phyloP scores from a whole-genome alignment of 495 filamentous ascomycete species.

The Lasiosphaeriaceae sp. region DNA sequence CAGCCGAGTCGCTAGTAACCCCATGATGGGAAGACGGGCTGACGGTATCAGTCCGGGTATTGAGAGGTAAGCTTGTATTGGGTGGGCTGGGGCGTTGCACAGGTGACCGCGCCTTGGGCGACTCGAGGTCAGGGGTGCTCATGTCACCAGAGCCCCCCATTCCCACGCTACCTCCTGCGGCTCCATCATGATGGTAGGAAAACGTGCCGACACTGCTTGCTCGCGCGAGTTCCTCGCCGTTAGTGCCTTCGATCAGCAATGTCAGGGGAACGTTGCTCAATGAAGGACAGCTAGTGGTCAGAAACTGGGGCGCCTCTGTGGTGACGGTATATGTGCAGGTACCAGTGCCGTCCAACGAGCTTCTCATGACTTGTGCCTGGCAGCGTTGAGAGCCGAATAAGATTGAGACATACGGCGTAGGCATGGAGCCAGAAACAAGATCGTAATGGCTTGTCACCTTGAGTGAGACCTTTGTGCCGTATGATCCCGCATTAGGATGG shows the following conservation, averaged over 20 bases:
- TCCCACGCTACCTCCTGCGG: slow-evolving; percentile 25
- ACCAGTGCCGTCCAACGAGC: slow-evolving; percentile 53
- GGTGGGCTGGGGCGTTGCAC: slow-evolving; percentile 37
- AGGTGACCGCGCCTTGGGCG: slow-evolving; percentile 44
- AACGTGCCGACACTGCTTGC: slow-evolving; percentile 69
- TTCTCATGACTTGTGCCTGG: slow-evolving; percentile 57
- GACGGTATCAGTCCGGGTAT: slow-evolving; percentile 18
- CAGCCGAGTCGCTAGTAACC: slow-evolving; percentile 27
- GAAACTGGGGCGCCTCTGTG: slow-evolving; percentile 67
- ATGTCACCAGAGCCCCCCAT: slow-evolving; percentile 30
- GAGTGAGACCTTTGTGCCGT: slow-evolving; percentile 66
- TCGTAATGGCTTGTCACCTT: slow-evolving; percentile 74
- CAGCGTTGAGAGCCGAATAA: slow-evolving; percentile 72
- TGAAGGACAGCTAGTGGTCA: slow-evolving; percentile 60
- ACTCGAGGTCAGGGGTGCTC: slow-evolving; percentile 42
- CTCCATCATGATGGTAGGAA: slow-evolving; percentile 54
- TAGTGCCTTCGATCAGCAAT: slow-evolving; percentile 64
- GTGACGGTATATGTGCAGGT: slow-evolving; percentile 67
- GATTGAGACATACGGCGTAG: slow-evolving; percentile 56
- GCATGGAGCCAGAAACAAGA: slow-evolving; percentile 41
- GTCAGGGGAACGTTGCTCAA: slow-evolving; percentile 65
- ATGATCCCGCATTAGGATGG: slow-evolving; percentile 60
- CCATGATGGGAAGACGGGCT: slow-evolving; percentile 27
- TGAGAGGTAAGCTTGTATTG: slow-evolving; percentile 26
- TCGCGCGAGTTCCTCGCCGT: slow-evolving; percentile 56